Evolutionary conservation across 1,284 basidiomycete genomes (phyloP).

Genomic region (Cryptococcus hybrid): DNA sequence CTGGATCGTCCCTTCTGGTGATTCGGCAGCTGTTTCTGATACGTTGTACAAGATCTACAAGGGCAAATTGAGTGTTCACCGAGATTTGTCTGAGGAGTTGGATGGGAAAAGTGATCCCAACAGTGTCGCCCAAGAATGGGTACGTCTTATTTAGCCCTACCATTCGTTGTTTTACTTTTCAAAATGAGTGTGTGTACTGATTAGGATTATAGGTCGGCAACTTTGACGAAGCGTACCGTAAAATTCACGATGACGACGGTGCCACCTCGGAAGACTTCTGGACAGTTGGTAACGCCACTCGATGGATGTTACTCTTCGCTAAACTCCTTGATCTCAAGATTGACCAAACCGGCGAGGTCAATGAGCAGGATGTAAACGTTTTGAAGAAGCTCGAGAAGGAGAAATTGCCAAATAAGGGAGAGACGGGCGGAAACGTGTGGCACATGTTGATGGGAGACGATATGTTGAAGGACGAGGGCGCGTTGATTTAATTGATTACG

Average conservation of each 20-base stretch:
- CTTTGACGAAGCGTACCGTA: slow-evolving; percentile 21
- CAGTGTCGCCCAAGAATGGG: slow-evolving; percentile 28
- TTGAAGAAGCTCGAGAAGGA: slow-evolving; percentile 26
- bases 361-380: slow-evolving; percentile 10
- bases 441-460: slow-evolving; percentile 45
- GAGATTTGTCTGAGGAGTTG: slow-evolving; percentile 15
- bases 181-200: no score
- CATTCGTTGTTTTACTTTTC: no score
- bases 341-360: slow-evolving; percentile 3
- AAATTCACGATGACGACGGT: slow-evolving; percentile 20
- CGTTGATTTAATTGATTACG: slow-evolving; percentile 7
- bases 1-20: slow-evolving; percentile 69
- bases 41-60: slow-evolving; percentile 72
- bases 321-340: slow-evolving; percentile 24
- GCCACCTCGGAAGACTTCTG: slow-evolving; percentile 45
- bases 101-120: slow-evolving; percentile 30
- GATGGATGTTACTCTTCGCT: slow-evolving; percentile 41
- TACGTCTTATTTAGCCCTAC: no score
- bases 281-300: slow-evolving; percentile 46
- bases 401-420: slow-evolving; percentile 18
- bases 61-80: slow-evolving; percentile 53
- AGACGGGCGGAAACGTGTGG: slow-evolving; percentile 42
- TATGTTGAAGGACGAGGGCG: slow-evolving; percentile 35
- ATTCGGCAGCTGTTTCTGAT: slow-evolving; percentile 68
- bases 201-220: slow-evolving; percentile 13